phyloP scores from a whole-genome alignment of 169 alveolate species.

The Perkinsus olseni region DNA sequence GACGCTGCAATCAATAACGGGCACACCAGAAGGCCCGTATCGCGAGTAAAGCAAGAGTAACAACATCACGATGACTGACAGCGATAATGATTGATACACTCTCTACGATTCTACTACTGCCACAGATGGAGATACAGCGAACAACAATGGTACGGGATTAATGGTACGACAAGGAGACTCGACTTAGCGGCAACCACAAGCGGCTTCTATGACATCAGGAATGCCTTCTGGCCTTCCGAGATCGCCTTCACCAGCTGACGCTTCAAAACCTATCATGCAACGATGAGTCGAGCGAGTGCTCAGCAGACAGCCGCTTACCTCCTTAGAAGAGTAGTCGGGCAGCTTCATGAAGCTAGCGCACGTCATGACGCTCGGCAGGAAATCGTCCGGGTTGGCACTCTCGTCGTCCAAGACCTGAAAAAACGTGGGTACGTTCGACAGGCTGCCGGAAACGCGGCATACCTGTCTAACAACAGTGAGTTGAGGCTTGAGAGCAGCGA shows the following conservation, averaged over 20 bases:
- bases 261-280: conserved; percentile 23
- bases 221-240: conserved; percentile 75
- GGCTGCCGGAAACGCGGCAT: neutral
- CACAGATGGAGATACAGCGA: neutral
- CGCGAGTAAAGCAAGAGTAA: neutral
- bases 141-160: neutral
- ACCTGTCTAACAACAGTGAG: conserved; percentile 44
- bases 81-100: neutral
- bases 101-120: neutral
- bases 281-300: neutral
- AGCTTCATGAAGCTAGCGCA: conserved; percentile 86
- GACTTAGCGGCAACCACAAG: neutral
- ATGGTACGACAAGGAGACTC: neutral
- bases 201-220: conserved; percentile 56
- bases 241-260: conserved; percentile 73
- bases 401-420: neutral
- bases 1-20: too few species aligned
- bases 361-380: conserved; percentile 86
- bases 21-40: neutral
- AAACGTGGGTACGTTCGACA: neutral
- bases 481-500: conserved; percentile 73
- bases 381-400: conserved; percentile 37
- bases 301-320: conserved; percentile 25
- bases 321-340: conserved; percentile 77
- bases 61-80: neutral